Evolutionary conservation across 1,284 basidiomycete species (phyloP).

Genomic region (Irpex sp.): DNA sequence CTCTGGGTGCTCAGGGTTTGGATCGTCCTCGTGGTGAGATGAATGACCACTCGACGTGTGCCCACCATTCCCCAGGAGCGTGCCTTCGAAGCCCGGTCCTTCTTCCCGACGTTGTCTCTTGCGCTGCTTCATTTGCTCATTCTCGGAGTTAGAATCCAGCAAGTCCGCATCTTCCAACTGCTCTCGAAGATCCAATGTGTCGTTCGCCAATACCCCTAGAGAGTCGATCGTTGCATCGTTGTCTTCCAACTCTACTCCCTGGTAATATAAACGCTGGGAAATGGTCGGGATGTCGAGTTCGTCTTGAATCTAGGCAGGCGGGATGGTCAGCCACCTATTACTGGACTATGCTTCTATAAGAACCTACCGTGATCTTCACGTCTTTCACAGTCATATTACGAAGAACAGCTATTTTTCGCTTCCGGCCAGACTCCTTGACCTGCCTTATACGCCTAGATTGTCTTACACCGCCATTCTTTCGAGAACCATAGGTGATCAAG

Average conservation of each 20-base stretch:
- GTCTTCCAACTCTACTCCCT: constrained; percentile 60
- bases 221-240: constrained; percentile 54
- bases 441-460: constrained; percentile 68
- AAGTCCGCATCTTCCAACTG: constrained; percentile 57
- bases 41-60: constrained; percentile 8
- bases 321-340: neutral
- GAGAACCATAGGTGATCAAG: constrained; percentile 29
- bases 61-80: constrained; percentile 44
- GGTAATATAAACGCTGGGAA: constrained; percentile 66
- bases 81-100: constrained; percentile 72
- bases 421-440: constrained; percentile 45
- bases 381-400: constrained; percentile 72
- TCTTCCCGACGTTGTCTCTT: constrained; percentile 43
- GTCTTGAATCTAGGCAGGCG: constrained; percentile 45
- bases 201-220: constrained; percentile 62
- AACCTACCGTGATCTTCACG: constrained; percentile 64
- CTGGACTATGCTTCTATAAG: neutral
- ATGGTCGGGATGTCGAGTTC: constrained; percentile 65
- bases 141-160: constrained; percentile 45
- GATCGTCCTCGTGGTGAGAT: constrained; percentile 10
- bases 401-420: constrained; percentile 48
- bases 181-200: constrained; percentile 63
- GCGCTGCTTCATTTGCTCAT: constrained; percentile 32
- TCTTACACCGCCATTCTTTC: constrained; percentile 30
- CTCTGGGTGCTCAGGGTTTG: neutral